Evolutionary conservation across 768 basidiomycete species (phyloP), one percentile per base, ranked within the genome.

Genomic region (Mrakia frigida): DNA sequence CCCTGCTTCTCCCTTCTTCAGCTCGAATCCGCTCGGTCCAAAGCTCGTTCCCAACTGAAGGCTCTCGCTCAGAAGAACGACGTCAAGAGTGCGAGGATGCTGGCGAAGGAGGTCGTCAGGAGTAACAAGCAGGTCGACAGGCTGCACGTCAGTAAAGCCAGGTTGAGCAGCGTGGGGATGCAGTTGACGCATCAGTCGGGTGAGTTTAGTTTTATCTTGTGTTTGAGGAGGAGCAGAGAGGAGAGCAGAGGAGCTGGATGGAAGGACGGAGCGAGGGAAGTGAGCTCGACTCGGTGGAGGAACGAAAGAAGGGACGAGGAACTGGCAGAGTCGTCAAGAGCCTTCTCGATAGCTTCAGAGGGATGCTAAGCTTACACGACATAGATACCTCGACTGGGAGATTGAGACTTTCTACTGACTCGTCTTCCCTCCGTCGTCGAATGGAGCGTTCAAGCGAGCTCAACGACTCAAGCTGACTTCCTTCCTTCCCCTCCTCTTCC

Each of bases 61-160:
- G 90, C 92, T 81, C 87, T 98, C 59, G 97, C 94, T 3, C 86
- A 86, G 76, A 94, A 95, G 81, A 94, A 94, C 41, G 96, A 98
- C 82, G 87, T 91, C 69, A 96, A 94, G 85, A 93, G 91, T 75
- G 95, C 96, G 0, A 89, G 92, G 60, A 91, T 98, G 81, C 86
- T 99, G 65, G 96, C 97, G 0, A 89, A 87, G 79, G 97, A 98
- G 83, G 90, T 99, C n/a, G 94, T 98, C 7, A 86, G 95, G 80
- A 95, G 91, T 82, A 89, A 92, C 81, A 96, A 93, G 83, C 96
- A 98, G 87, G 93, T 94, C 83, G 92, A 96, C 82, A 87, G 93
- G 63, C 84, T 99, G 76, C 91, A 92, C 73, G 92, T 93, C 78
- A 91, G 90, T 86, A 98, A 99, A 84, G 97, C 97, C 33, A 87